Evolutionary conservation across 2,329 filamentous ascomycete genomes (phyloP).

Genomic region (Aspergillus novoparasiticus): DNA sequence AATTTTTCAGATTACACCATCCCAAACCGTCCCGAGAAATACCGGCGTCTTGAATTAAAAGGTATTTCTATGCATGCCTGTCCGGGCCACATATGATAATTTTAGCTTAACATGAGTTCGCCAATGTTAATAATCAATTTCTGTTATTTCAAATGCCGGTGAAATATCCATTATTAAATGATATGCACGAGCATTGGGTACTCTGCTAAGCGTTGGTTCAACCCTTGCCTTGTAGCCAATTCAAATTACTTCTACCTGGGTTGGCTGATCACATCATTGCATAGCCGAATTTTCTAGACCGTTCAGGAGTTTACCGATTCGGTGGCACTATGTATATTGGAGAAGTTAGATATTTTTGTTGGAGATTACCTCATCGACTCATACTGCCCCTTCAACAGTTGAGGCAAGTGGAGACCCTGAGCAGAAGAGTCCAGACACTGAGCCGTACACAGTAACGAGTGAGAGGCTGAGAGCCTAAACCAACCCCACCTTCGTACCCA

Average conservation of each 20-base stretch:
- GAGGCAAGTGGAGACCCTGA: neutral
- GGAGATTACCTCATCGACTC: conserved; percentile 9
- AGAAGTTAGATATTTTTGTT: neutral
- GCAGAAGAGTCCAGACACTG: neutral
- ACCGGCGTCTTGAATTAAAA: neutral
- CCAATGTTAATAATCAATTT: neutral
- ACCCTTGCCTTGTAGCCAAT: neutral
- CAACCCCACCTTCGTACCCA: neutral
- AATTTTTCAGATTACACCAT: neutral
- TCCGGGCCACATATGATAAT: neutral
- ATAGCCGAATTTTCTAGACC: conserved; percentile 3
- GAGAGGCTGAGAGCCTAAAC: neutral
- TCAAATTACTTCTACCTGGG: neutral
- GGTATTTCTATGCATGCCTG: neutral
- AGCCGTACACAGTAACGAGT: neutral
- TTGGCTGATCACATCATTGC: neutral
- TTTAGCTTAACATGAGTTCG: neutral
- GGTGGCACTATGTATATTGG: conserved; percentile 4
- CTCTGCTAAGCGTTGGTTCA: neutral
- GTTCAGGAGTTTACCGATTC: neutral
- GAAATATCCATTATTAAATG: neutral
- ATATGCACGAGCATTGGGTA: neutral
- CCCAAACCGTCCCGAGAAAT: neutral
- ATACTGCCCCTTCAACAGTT: conserved; percentile 6
- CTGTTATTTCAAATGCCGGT: neutral